These are phyloP conservation scores for Aureobasidium sp. DNA, from an alignment of 2,329 filamentous ascomycete genomes.

Conservation along the genomic window DNA sequence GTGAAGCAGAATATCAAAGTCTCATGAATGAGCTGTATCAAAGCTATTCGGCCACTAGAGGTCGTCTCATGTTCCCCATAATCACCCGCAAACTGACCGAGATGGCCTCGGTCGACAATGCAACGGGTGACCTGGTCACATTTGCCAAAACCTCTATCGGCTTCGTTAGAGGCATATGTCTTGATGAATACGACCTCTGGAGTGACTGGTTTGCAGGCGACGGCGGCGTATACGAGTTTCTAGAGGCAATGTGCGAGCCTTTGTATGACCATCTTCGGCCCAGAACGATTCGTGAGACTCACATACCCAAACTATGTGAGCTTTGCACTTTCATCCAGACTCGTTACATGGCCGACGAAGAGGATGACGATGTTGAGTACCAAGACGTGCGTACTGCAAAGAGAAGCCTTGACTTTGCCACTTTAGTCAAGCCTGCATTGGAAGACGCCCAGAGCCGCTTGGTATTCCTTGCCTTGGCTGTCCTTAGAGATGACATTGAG, in stretches of 20 bases:
- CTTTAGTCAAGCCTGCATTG: constrained; percentile 56
- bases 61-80: constrained; percentile 54
- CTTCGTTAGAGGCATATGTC: constrained; percentile 58
- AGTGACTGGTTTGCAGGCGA: constrained; percentile 60
- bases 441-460: constrained; percentile 61
- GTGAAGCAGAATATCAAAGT: constrained; percentile 59
- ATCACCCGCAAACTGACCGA: constrained; percentile 55
- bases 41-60: constrained; percentile 54
- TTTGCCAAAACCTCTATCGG: constrained; percentile 59
- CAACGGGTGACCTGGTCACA: constrained; percentile 55
- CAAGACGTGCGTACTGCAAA: constrained; percentile 41
- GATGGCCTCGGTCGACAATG: constrained; percentile 51
- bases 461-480: constrained; percentile 57
- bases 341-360: constrained; percentile 52
- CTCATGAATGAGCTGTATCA: constrained; percentile 59
- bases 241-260: constrained; percentile 61
- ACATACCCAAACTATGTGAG: constrained; percentile 60
- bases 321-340: constrained; percentile 60
- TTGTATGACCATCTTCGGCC: constrained; percentile 60
- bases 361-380: constrained; percentile 41
- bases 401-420: constrained; percentile 51
- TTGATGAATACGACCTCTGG: constrained; percentile 63
- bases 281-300: constrained; percentile 59
- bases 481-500: constrained; percentile 61
- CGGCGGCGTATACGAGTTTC: constrained; percentile 56